These are phyloP conservation scores for Cutaneotrichosporon daszewskae DNA, from an alignment of 1,284 basidiomycete species.

Conservation along the genomic window DNA sequence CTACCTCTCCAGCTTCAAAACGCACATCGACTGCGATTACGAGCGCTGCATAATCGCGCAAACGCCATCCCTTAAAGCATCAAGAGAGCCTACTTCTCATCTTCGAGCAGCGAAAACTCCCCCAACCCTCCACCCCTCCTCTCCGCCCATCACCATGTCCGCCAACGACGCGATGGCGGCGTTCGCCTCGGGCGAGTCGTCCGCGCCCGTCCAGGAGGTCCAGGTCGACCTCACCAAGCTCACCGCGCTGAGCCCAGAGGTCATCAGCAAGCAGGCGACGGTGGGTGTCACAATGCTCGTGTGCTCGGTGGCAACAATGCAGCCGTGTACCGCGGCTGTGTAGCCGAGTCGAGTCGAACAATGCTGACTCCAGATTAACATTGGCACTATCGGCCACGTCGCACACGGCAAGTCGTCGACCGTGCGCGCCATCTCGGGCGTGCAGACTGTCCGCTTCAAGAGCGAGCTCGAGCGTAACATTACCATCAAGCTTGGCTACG, in stretches of 20 bases:
- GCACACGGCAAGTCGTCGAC: conserved; percentile 99
- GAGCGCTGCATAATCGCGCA: neutral
- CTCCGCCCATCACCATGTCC: conserved; percentile 11
- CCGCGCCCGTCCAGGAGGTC: conserved; percentile 41
- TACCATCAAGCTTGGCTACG: conserved; percentile 97
- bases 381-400: conserved; percentile 90
- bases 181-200: conserved; percentile 18
- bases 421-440: conserved; percentile 98
- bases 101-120: too few relatives aligned
- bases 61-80: too few relatives aligned
- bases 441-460: conserved; percentile 98
- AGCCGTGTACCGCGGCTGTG: neutral
- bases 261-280: conserved; percentile 93
- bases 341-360: neutral
- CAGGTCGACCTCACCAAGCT: conserved; percentile 73
- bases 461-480: conserved; percentile 98
- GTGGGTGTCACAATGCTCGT: conserved; percentile 22
- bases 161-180: conserved; percentile 35
- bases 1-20: neutral
- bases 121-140: neutral
- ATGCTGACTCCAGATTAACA: conserved; percentile 38
- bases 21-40: neutral
- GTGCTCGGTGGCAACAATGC: conserved; percentile 5
- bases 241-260: conserved; percentile 87
- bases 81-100: too few relatives aligned